A percentile compares a stretch with the other conserved stretches of the same genome.
These are phyloP conservation scores for Picochlorum sp. DNA, from an alignment of 139 green algal genomes.

Conservation along the genomic window DNA sequence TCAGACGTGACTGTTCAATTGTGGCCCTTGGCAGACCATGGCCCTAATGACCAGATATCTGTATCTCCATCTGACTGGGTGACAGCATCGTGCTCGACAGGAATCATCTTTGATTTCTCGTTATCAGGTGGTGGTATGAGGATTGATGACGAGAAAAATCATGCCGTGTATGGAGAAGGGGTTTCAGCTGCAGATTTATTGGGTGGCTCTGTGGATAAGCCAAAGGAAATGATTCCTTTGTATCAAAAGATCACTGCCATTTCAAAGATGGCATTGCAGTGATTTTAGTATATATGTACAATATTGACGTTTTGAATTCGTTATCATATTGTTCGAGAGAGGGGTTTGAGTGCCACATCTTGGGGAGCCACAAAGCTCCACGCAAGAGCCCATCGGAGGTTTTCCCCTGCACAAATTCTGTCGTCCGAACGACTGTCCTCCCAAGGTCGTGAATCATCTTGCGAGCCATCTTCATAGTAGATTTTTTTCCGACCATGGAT, in stretches of 20 bases:
- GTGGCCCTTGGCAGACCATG: constrained; percentile 5
- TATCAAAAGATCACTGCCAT: constrained; percentile 14
- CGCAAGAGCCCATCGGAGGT: constrained; percentile 80
- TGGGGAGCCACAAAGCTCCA: constrained; percentile 69
- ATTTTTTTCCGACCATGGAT: constrained; percentile 83
- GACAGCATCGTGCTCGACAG: constrained; percentile 1
- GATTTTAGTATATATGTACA: neutral
- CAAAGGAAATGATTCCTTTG: constrained; percentile 9
- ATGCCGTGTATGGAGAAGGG: constrained; percentile 1
- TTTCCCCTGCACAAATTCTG: constrained; percentile 75
- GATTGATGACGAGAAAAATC: constrained; percentile 9
- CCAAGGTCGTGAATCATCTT: constrained; percentile 28
- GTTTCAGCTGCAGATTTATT: neutral
- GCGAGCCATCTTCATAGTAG: constrained; percentile 37
- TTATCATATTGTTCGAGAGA: constrained; percentile 15
- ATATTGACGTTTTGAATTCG: neutral
- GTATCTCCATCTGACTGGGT: constrained; percentile 7
- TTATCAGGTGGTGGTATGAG: constrained; percentile 1
- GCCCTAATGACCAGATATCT: constrained; percentile 7
- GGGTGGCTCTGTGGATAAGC: neutral
- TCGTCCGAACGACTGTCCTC: constrained; percentile 56
- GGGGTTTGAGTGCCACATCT: constrained; percentile 34
- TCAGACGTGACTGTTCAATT: constrained; percentile 9
- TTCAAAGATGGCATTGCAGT: constrained; percentile 1
- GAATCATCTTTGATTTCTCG: constrained; percentile 15